Base-by-base conservation (phyloP, 306 rosid species). In the Trifolium dubium region DNA sequence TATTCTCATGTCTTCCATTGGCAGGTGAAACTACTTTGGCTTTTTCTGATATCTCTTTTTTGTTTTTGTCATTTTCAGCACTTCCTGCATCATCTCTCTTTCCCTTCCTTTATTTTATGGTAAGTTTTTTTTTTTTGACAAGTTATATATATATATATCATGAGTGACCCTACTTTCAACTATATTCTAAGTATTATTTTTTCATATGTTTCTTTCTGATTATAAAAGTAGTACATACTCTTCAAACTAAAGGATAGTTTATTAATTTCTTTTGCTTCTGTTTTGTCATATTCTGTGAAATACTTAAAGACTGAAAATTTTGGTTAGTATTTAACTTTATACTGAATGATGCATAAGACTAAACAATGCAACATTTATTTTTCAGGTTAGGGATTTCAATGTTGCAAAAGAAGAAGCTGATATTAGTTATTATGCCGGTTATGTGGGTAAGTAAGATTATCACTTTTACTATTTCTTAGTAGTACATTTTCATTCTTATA, bases 391-490 rank as follows among this genome's bases (percentile, higher is more conserved):
- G 51, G 97, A 93, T 82, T 91, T 93, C 47, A 77, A 89, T 49
- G 83, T 93, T 81, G 97, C 98, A 63, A 44, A 87, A 76, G 75
- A 79, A 31, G 96, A 91, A 6, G 92, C 84, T 73, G 98, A 93
- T 84, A 84, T 93, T 54, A 84, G 96, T 66, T 83, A 30, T 73
- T 93, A 93, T 83, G 93, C 96, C 30, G 97, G 97, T n/a, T 90
- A 82, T 81, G 77, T 93, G 65, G 98, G 98, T 91, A 68, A 78
- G 98, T 91, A 68, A 78, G 89, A 10, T 53, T 28, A 19, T 14
- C 35, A 39, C 17, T 55, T 37, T 47, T 55, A 55, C 3, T 51
- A 31, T 65, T 79, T 54, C 64, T 58, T 12, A 18, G 5, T 17
- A 39, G 17, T 61, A 5, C 51, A 46, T 30, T 12, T 56, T 51